These are phyloP conservation scores for Stephanodiscus triporus DNA, from an alignment of 108 stramenopile species.

Conservation along the genomic window DNA sequence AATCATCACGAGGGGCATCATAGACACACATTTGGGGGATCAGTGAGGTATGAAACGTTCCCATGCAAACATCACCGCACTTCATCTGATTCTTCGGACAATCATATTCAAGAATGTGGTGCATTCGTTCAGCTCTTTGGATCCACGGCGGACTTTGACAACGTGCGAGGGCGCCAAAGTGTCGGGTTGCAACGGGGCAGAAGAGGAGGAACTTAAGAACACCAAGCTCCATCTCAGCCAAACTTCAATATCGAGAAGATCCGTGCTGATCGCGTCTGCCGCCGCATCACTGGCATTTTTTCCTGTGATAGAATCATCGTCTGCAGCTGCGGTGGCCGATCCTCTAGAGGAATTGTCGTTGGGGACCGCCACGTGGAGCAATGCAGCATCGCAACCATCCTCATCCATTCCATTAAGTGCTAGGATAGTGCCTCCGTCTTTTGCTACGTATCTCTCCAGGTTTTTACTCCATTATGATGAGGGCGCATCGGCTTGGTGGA, in stretches of 20 bases:
- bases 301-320: conserved; percentile 8
- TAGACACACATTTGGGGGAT: too few relatives aligned
- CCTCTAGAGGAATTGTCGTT: conserved; percentile 47
- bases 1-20: too few relatives aligned
- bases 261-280: not conserved
- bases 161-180: not conserved
- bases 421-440: conserved; percentile 58
- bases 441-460: conserved; percentile 70
- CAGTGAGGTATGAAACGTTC: not conserved
- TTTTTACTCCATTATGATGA: conserved; percentile 77
- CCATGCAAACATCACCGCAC: not conserved
- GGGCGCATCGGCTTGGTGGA: conserved; percentile 70
- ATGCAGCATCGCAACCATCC: conserved; percentile 17
- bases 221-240: too few relatives aligned
- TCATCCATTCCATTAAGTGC: conserved; percentile 18
- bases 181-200: not conserved
- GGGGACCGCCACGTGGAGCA: conserved; percentile 47
- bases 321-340: conserved; percentile 6
- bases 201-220: too few relatives aligned
- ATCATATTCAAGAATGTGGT: not conserved
- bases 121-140: not conserved
- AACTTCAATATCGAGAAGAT: conserved; percentile 9
- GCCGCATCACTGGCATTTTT: conserved; percentile 20
- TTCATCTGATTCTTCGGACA: not conserved
- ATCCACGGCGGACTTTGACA: not conserved